Percentiles rank a stretch among this genome's conserved stretches.
phyloP scores from a whole-genome alignment of 225 moss, liverwort and hornwort genomes.

The Pseudoscleropodium purum region DNA sequence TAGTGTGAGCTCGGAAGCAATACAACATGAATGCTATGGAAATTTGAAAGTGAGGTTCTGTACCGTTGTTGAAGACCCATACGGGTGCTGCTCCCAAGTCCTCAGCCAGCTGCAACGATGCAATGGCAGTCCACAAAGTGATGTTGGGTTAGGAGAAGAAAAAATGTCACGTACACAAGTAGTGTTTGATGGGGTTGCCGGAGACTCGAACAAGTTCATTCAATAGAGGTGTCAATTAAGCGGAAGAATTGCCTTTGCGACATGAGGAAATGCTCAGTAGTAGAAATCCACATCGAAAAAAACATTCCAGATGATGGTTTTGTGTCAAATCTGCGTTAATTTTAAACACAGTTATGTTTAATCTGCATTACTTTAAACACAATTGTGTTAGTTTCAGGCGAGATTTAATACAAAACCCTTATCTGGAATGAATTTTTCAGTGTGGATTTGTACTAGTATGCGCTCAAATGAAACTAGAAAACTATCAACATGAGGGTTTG shows the following conservation, averaged over 20 bases:
- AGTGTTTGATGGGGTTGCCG: neutral
- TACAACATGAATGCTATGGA: neutral
- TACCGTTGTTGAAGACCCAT: constrained; percentile 98
- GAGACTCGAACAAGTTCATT: neutral
- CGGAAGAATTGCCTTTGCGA: neutral
- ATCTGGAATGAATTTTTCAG: no score
- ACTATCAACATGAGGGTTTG: neutral
- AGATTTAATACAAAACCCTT: no score
- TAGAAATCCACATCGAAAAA: no score
- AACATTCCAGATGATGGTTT: no score
- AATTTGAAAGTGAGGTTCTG: neutral
- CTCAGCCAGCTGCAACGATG: constrained; percentile 58
- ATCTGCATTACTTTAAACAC: no score
- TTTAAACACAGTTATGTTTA: no score
- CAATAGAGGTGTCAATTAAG: neutral
- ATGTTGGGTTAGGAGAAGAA: neutral
- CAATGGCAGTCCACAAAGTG: neutral
- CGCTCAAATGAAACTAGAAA: neutral
- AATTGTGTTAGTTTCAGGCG: no score
- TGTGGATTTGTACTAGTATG: no score
- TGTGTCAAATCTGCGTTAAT: no score
- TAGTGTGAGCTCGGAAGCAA: neutral
- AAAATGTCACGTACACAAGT: neutral
- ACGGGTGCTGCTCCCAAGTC: constrained; percentile 64
- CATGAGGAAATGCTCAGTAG: no score